A percentile compares a stretch with the other conserved stretches of the same genome.
Evolutionary conservation across 805 yeast genomes (phyloP).

Genomic region (Clavispora asparagi): DNA sequence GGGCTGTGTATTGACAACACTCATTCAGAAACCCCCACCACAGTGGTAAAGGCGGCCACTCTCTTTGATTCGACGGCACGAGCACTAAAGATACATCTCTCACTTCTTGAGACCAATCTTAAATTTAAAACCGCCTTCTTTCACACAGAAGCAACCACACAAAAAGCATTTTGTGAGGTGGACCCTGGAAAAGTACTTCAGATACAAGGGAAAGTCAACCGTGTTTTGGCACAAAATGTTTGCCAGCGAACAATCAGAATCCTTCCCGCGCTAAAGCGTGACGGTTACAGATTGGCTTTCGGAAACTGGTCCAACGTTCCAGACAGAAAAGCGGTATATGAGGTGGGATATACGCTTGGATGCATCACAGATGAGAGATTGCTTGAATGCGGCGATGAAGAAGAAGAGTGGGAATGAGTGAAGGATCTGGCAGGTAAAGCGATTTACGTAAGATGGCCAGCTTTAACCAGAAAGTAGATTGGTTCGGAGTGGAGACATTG

Average conservation of each 20-base stretch:
- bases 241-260: not conserved
- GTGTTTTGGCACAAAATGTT: not conserved
- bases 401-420: not conserved
- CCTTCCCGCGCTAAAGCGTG: not conserved
- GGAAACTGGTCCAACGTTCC: not conserved
- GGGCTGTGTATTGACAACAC: constrained; percentile 13
- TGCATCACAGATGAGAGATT: not conserved
- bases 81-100: constrained; percentile 3
- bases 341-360: not conserved
- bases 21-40: constrained; percentile 9
- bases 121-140: not conserved
- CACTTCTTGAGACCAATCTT: constrained; percentile 1
- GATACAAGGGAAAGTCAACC: constrained; percentile 2
- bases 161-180: constrained; percentile 9
- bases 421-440: no score
- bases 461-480: no score
- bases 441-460: no score
- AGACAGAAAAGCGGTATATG: not conserved
- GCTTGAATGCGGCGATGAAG: not conserved
- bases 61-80: not conserved
- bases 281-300: not conserved
- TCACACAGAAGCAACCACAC: not conserved
- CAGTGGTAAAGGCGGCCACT: constrained; percentile 2
- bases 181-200: constrained; percentile 10
- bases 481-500: no score